Base-by-base conservation (phyloP, 1,284 basidiomycete genomes). In the Inonotus hispidus region DNA sequence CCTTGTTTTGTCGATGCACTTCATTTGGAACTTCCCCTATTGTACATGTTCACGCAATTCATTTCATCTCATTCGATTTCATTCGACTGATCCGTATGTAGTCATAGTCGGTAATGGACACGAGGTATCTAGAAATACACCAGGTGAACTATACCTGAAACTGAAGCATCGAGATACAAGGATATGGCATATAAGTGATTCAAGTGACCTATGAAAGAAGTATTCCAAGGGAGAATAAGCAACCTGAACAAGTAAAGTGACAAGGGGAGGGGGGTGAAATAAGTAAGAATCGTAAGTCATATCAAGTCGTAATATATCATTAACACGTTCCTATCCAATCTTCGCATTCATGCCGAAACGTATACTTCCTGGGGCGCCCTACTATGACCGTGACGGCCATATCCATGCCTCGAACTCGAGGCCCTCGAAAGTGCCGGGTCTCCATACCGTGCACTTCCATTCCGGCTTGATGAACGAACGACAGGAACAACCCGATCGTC, bases 341-440 rank as follows among this genome's bases (percentile, higher is more conserved):
- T 49, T 49, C 27, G 50, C 29, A 27, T 58, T 50, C 21, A 58
- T 10, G 46, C 19, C 5, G 58, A 11, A 16, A 54, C 58, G 16
- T 45, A 53, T 3, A 52, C 52, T 32, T 54, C 58, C 1, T 37
- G 32, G n/a, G 58, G 52, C 13, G 41, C 45, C 16, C 58, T 50
- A 16, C 58, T 54, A 54, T 54, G 52, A 2, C 27, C 23, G 29
- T 23, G 56, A 49, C 49, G 46, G 13, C 41, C 47, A 32, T 53
- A 38, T 21, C 58, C 58, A 46, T 60, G 58, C 2, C 46, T 23
- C 1, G 59, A 53, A 35, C 58, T 59, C 35, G 56, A 46, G 27
- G 56, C 45, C 21, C 35, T 41, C 13, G 57, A 38, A 35, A 46
- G 14, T n/a, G 50, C 61, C 47, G 38, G 19, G 19, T 49, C 56